Evolutionary conservation across 176 grass and related monocot genomes (phyloP), one percentile per base, ranked within the genome.

Genomic region (Themeda triandra): DNA sequence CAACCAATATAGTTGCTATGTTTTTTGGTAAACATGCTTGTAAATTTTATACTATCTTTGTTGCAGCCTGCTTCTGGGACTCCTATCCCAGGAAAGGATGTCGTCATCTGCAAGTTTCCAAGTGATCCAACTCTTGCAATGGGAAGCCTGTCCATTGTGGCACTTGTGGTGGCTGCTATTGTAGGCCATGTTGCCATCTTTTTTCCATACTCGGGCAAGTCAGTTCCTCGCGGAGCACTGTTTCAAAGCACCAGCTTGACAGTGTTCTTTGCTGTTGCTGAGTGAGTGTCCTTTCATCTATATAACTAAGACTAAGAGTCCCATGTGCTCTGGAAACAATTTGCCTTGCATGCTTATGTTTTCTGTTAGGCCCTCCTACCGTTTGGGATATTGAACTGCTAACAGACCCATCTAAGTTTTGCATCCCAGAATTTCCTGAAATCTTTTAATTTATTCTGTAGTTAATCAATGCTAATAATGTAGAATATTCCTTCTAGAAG

Each of bases 81-180:
- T 82, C 84, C 89, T 76, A 75, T 91, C 42, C 30, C 53, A 40
- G 92, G 84, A 71, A 88, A 88, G 59, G 88, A 81, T 79, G 85
- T 88, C 42, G 82, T 95, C 37, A 86, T 93, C 63, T 98, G 95
- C 86, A 91, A 88, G 71, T 98, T 82, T 76, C 92, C 90, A 14
- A 89, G 69, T 79, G 95, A 98, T 69, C 90, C 85, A 76, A 91
- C 90, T 51, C 27, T 97, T 78, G 74, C 80, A 9, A 46, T 89
- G 69, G 95, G 95, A 67, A 80, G 46, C 73, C 24, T 97, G 39
- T 94, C 92, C 19, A 12, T 91, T 6, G 82, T 79, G 41, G 45
- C 90, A 7, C 90, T 97, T 24, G 30, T 93, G 15, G 6, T 86
- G 58, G 64, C 86, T 63, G 82, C 79, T 44, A 40, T 86, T n/a